phyloP scores from a whole-genome alignment of 1,284 basidiomycete species.

The Cystobasidiaceae sp. region DNA sequence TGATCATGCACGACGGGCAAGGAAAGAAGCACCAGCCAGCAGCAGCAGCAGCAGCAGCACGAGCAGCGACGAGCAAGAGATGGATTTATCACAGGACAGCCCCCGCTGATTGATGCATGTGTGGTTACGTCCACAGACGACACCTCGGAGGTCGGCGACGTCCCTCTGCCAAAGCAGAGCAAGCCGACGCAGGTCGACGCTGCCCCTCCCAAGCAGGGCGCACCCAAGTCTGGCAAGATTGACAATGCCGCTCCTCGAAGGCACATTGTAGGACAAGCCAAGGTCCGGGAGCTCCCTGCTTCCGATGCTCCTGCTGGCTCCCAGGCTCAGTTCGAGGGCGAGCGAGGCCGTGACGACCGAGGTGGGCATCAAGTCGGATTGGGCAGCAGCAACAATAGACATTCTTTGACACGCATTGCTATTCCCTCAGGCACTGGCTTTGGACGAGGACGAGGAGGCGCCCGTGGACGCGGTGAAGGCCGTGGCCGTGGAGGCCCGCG shows the following conservation, averaged over 20 bases:
- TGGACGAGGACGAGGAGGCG: constrained; percentile 19
- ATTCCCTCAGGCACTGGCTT: constrained; percentile 24
- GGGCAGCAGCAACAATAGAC: too few species aligned
- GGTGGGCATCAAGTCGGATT: too few species aligned
- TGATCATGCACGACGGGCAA: too few species aligned
- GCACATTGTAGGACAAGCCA: constrained; percentile 16
- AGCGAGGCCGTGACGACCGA: constrained; percentile 26
- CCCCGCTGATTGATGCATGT: background rate
- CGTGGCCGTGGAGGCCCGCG: background rate
- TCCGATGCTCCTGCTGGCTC: constrained; percentile 11
- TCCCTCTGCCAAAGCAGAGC: constrained; percentile 50
- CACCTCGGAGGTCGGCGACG: constrained; percentile 53
- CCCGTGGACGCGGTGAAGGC: constrained; percentile 11
- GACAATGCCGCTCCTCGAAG: background rate
- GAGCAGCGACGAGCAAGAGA: too few species aligned
- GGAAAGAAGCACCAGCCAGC: background rate
- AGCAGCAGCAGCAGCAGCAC: too few species aligned
- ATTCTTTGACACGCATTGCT: background rate
- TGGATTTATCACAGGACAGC: background rate
- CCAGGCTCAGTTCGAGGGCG: constrained; percentile 27
- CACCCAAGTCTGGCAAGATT: background rate
- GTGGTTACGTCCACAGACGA: constrained; percentile 62
- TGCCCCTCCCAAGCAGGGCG: background rate
- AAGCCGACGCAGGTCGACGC: constrained; percentile 40
- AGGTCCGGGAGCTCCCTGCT: background rate